Evolutionary conservation across 2,329 filamentous ascomycete genomes (phyloP), one percentile per base, ranked within the genome.

Genomic region (Alternaria infectoria): DNA sequence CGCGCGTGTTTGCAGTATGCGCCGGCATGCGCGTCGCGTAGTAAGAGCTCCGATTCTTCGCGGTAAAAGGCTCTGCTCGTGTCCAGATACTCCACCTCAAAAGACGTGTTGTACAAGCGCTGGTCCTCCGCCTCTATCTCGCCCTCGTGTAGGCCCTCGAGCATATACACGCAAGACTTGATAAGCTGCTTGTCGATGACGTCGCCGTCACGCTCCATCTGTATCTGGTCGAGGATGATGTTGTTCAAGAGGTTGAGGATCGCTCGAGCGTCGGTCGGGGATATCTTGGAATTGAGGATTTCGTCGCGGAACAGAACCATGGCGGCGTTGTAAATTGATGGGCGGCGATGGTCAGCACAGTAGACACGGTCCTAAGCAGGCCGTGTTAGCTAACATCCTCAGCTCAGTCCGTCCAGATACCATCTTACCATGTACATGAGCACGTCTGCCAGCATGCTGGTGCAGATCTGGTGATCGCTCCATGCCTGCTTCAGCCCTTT

Each of bases 371-470:
- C 95, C 88, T 90, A 13, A 50, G 4, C 50, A 13, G 23, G 43
- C 26, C 68, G 25, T 58, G 71, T 77, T 67, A 75, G 68, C 66
- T 28, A 63, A 58, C 51, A 46, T 25, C 21, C 26, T 59, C n/a
- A 40, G 32, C 17, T 21, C 32, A 13, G 10, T 43, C 32, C 13
- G 12, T 44, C 6, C 55, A 21, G 4, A 10, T 17, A 12, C 2
- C n/a, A 13, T 74, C 84, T 74, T 76, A 89, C 87, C 85, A 99
- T 93, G 76, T 97, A 97, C 93, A 98, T 97, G 55, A 98, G 85
- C 30, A 98, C 93, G 79, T 98, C 96, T 5, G 94, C 93, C 54
- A 93, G 90, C 95, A 98, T 98, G 76, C 93, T 93, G 92, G 97
- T 97, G 47, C 92, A 94, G 60, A 92, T 88, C 76, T 94, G 92